Percentiles rank a stretch among this genome's conserved stretches.
These are phyloP conservation scores for Gnomoniopsis sp. DNA, from an alignment of 2,329 filamentous ascomycete species.

Conservation along the genomic window DNA sequence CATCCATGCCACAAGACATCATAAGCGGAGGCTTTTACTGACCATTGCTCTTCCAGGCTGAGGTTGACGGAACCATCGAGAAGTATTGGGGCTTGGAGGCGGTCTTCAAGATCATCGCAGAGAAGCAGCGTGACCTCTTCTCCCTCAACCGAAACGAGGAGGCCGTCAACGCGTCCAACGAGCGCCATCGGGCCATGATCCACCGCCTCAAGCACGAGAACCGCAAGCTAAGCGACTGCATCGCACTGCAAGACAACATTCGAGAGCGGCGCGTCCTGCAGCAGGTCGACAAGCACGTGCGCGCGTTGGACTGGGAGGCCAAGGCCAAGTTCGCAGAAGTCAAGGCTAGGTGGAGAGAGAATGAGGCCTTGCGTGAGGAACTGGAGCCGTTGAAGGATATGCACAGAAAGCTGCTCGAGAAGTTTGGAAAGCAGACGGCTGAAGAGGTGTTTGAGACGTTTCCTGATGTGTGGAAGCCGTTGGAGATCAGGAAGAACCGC, in stretches of 20 bases:
- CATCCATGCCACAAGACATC: not conserved
- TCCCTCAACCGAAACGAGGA: constrained; percentile 4
- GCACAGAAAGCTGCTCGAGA: constrained; percentile 1
- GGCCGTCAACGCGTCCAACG: constrained; percentile 3
- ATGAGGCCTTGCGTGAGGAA: constrained; percentile 7
- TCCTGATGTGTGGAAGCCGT: constrained; percentile 7
- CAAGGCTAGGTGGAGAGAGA: constrained; percentile 2
- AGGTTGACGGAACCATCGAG: constrained; percentile 19
- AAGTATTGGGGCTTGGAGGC: constrained; percentile 11
- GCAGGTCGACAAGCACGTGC: constrained; percentile 10
- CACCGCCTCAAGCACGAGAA: constrained; percentile 13
- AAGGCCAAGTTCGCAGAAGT: constrained; percentile 13
- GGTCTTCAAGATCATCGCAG: constrained; percentile 4
- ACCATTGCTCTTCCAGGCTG: constrained; percentile 5
- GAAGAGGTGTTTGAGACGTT: constrained; percentile 16
- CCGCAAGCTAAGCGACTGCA: constrained; percentile 14
- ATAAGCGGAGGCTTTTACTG: not conserved
- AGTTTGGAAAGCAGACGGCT: constrained; percentile 11
- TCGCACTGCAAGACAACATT: not conserved
- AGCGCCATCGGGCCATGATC: constrained; percentile 8
- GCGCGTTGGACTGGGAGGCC: constrained; percentile 3
- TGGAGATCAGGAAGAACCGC: constrained; percentile 13
- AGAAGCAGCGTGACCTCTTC: constrained; percentile 2
- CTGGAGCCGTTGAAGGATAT: not conserved
- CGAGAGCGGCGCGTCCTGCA: constrained; percentile 13